phyloP scores from a whole-genome alignment of 192 early-diverging fungal genomes.

The Pilaira anomala region DNA sequence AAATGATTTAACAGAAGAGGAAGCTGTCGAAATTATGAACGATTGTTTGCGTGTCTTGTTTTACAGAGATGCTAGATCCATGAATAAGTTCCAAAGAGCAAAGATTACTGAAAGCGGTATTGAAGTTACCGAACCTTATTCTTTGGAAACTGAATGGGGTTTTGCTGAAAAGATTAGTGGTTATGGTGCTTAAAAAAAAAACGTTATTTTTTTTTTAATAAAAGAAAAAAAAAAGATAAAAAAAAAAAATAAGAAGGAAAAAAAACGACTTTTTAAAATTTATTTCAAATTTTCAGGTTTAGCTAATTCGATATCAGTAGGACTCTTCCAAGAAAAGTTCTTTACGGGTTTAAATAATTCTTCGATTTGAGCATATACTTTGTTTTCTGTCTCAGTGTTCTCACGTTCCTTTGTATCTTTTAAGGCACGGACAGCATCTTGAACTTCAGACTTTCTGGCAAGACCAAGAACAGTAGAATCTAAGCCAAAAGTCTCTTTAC shows the following conservation, averaged over 20 bases:
- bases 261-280: too few species aligned
- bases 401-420: slow-evolving; percentile 31
- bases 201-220: neutral
- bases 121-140: slow-evolving; percentile 84
- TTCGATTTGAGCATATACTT: slow-evolving; percentile 31
- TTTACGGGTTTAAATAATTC: slow-evolving; percentile 36
- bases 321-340: slow-evolving; percentile 46
- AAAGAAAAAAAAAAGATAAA: slow-evolving; percentile 18
- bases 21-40: slow-evolving; percentile 81
- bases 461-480: slow-evolving; percentile 51
- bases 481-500: slow-evolving; percentile 33
- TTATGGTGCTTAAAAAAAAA: slow-evolving; percentile 62
- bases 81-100: slow-evolving; percentile 92
- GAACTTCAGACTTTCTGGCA: slow-evolving; percentile 44
- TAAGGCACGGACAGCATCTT: slow-evolving; percentile 38
- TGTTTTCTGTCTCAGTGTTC: slow-evolving; percentile 22
- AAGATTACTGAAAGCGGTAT: slow-evolving; percentile 83
- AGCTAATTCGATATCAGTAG: slow-evolving; percentile 29
- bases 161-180: slow-evolving; percentile 80
- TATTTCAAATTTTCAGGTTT: too few species aligned
- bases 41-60: slow-evolving; percentile 90
- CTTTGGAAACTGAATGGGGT: slow-evolving; percentile 84
- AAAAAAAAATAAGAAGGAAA: too few species aligned
- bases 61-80: slow-evolving; percentile 89
- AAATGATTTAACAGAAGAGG: slow-evolving; percentile 84